Evolutionary conservation across 2,329 filamentous ascomycete genomes (phyloP), one percentile per base, ranked within the genome.

Genomic region (Ophiocordyceps camponoti-floridani): DNA sequence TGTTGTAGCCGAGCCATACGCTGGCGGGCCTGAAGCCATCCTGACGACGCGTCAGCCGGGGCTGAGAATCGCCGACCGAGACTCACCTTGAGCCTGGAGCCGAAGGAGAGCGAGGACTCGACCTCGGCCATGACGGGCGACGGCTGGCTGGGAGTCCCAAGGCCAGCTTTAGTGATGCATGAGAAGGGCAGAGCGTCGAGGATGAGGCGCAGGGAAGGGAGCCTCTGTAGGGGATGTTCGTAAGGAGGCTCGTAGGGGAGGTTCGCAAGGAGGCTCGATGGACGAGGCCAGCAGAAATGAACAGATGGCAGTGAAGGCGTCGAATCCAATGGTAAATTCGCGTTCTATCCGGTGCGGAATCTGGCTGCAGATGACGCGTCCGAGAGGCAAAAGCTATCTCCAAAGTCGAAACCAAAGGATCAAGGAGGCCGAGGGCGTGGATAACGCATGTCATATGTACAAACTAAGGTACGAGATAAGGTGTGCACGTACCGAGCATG

Each of bases 11-110:
- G 46, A 93, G 84, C 91, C 91, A 98, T 55, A 74, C 77, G 65
- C 88, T 95, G 60, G 93, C 87, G 16, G 86, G 78, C 65, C 93
- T 95, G 73, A 95, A 98, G 58, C 84, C 85, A 78, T 98, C 91
- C 86, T 95, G 42, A 23, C 26, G n/a, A 28, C 23, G 19, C 18
- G 18, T 43, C 42, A 43, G 33, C 28, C 18, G 19, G 12, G 13
- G 14, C 13, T 14, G n/a, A 37, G 27, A 33, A 37, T 13, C 16
- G 31, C 27, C 27, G 43, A 41, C 44, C 37, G 43, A 46, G 16
- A 12, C 16, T 3, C 9, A 88, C 87, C 82, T 94, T 96, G 62
- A 96, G 73, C 70, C 95, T 88, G 47, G 82, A 77, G 66, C 91
- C 91, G 65, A 98, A 94, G 55, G 84, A 84, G 58, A 85, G 85